phyloP scores from a whole-genome alignment of 1,139 yeast genomes.

The Saccharomyces hybrid region DNA sequence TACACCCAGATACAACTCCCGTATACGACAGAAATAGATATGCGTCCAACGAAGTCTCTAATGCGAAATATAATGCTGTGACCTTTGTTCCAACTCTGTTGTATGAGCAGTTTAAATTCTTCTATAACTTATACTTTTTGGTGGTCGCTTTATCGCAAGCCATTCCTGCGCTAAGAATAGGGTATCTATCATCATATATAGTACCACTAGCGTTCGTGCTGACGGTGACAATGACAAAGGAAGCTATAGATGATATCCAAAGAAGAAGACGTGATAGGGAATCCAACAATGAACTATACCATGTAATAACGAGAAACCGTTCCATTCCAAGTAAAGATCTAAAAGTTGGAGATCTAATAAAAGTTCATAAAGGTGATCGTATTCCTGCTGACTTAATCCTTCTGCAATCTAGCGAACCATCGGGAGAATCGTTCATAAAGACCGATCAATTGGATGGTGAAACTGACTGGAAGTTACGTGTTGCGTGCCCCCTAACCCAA shows the following conservation, averaged over 20 bases:
- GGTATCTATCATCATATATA: conserved; percentile 84
- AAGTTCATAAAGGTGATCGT: conserved; percentile 71
- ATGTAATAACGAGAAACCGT: conserved; percentile 50
- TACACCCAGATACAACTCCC: conserved; percentile 37
- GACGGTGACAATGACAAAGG: conserved; percentile 88
- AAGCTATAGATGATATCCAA: conserved; percentile 87
- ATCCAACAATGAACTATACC: conserved; percentile 76
- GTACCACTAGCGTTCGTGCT: conserved; percentile 92
- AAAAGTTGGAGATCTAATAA: conserved; percentile 81
- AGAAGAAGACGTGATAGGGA: conserved; percentile 86
- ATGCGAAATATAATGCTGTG: conserved; percentile 86
- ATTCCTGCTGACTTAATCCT: conserved; percentile 90
- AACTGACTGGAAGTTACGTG: conserved; percentile 93
- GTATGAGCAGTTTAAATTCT: conserved; percentile 94
- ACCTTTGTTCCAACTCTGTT: conserved; percentile 83
- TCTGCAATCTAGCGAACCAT: conserved; percentile 70
- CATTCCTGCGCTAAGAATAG: conserved; percentile 85
- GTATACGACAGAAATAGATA: conserved; percentile 34
- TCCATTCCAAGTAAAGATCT: conserved; percentile 56
- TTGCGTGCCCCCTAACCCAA: conserved; percentile 73
- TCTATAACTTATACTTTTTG: conserved; percentile 85
- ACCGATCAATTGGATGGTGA: conserved; percentile 98
- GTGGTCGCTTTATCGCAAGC: conserved; percentile 91
- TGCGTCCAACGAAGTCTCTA: conserved; percentile 79
- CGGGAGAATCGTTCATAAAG: conserved; percentile 87